Evolutionary conservation across 2,329 filamentous ascomycete genomes (phyloP), one percentile per base, ranked within the genome.

Genomic region (Botrytis elliptica): DNA sequence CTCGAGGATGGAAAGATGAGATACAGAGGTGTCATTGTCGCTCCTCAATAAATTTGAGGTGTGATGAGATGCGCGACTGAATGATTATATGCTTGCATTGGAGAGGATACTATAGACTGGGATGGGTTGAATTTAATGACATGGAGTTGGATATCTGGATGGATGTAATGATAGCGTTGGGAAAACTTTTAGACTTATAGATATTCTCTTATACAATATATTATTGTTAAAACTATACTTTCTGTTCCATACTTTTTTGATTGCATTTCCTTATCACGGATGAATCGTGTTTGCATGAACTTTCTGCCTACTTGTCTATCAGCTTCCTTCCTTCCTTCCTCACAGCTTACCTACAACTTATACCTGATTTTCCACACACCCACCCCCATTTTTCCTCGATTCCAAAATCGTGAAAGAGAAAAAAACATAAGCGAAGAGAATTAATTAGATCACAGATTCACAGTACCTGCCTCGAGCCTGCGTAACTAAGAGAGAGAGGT

Each of bases 1-100:
- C 84, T 91, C 82, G 85, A 86, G 18, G 82, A 82, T 1, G 89
- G 88, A 0, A 88, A 88, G 81, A 86, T 86, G 65, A 83, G 85
- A 68, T 88, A 86, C 77, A 80, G 86, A 73, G 86, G 84, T 75
- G 85, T 86, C 7, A 42, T 81, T 68, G 75, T 80, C 70, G 78
- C 66, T 22, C 74, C 73, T 18, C 73, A 78, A 64, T 79, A 78
- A 69, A 63, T 71, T 70, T 16, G 62, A 29, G 62, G 3, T 64
- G 46, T 36, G 36, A 55, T 20, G 42, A 57, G 20, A 46, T 46
- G 40, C 63, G 12, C 38, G 29, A 2, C 7, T 66, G 22, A 25
- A 25, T 36, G 20, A 36, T n/a, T 33, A 14, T 25, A 33, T 14
- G 42, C 29, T 10, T 49, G 29, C 29, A 36, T 49, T 46, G 63